These are phyloP conservation scores for Petrea volubilis DNA, from an alignment of 257 asterid genomes.

Conservation along the genomic window DNA sequence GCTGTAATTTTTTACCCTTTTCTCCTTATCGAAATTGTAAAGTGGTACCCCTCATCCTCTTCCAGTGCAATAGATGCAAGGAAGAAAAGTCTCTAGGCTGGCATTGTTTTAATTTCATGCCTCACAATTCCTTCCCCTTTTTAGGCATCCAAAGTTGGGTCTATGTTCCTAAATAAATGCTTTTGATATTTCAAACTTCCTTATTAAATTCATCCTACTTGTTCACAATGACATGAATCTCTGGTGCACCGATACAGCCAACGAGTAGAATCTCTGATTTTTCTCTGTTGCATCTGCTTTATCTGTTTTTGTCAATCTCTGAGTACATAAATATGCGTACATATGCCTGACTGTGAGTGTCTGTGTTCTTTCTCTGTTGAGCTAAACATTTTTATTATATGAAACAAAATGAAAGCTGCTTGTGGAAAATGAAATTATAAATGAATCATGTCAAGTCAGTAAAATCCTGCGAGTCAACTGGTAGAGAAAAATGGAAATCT, in stretches of 20 bases:
- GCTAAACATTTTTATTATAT: no score
- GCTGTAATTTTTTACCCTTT: not conserved
- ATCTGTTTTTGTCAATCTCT: not conserved
- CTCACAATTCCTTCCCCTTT: not conserved
- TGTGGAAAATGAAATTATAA: no score
- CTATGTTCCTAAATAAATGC: not conserved
- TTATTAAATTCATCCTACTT: not conserved
- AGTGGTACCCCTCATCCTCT: no score
- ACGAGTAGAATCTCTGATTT: no score
- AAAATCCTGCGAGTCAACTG: not conserved
- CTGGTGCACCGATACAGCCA: no score
- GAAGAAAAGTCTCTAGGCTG: not conserved
- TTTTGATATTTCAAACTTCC: not conserved
- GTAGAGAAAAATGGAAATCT: not conserved
- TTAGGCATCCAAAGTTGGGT: not conserved
- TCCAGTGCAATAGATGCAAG: not conserved
- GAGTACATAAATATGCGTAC: not conserved
- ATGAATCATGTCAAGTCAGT: not conserved
- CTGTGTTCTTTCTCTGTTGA: no score
- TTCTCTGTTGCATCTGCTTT: not conserved
- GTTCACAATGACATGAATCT: not conserved
- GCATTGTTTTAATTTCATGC: not conserved
- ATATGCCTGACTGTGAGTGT: not conserved
- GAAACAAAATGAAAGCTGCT: no score
- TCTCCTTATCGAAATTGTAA: not conserved